Conservation (phyloP, 2,329 filamentous ascomycete species). For the Ophiosphaerella herpotricha region DNA sequence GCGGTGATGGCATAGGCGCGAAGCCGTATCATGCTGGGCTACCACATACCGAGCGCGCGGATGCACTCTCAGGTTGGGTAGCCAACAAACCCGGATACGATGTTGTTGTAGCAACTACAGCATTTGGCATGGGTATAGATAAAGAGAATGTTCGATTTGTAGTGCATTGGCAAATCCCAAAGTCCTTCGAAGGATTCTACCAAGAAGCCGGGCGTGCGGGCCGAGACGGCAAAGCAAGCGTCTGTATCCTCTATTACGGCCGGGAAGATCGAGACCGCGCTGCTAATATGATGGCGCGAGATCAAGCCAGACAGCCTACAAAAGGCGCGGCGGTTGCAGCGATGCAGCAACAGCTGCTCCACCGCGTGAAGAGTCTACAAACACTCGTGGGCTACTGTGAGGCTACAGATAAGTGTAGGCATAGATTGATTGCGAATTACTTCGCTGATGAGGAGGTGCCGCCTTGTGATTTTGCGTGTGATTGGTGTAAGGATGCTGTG, state of each 20-base stretch:
- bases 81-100: constrained; percentile 77
- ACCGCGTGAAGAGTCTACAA: constrained; percentile 52
- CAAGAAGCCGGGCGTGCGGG: constrained; percentile 93
- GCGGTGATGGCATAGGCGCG: constrained; percentile 71
- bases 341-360: constrained; percentile 44
- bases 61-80: constrained; percentile 73
- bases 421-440: constrained; percentile 52
- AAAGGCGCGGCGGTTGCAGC: constrained; percentile 44
- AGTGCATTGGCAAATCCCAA: constrained; percentile 90
- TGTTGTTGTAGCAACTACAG: constrained; percentile 91
- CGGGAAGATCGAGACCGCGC: constrained; percentile 82
- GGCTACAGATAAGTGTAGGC: constrained; percentile 71
- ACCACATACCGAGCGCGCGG: constrained; percentile 67
- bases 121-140: constrained; percentile 98
- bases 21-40: constrained; percentile 75
- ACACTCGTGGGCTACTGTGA: constrained; percentile 82
- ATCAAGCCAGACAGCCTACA: constrained; percentile 55
- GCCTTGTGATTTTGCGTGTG: constrained; percentile 54
- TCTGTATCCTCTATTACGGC: constrained; percentile 90
- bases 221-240: constrained; percentile 82
- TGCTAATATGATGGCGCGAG: constrained; percentile 56
- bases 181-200: constrained; percentile 94
- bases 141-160: constrained; percentile 95
- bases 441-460: constrained; percentile 42
- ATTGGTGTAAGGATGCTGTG: constrained; percentile 53